These are phyloP conservation scores for Hemileia vastatrix DNA, from an alignment of 1,284 basidiomycete genomes.

Conservation along the genomic window DNA sequence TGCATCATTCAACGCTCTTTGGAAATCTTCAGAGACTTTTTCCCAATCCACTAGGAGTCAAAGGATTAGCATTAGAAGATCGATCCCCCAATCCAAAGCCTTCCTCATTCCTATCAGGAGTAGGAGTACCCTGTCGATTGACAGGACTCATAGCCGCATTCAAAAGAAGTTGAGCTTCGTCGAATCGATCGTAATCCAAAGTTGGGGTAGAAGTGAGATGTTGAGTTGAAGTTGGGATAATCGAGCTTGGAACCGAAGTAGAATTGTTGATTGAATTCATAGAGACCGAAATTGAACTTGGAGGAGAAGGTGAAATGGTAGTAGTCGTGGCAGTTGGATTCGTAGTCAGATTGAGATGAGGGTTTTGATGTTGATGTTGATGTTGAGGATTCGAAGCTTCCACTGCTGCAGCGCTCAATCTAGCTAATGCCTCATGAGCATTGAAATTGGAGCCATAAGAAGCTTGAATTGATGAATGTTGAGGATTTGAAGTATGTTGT, in stretches of 20 bases:
- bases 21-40: too few relatives aligned
- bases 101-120: not conserved
- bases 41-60: too few relatives aligned
- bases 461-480: not conserved
- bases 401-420: not conserved
- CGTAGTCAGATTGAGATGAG: not conserved
- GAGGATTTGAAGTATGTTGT: too few relatives aligned
- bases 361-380: not conserved
- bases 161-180: slow-evolving; percentile 29
- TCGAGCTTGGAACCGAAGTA: not conserved
- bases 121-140: not conserved
- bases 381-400: not conserved
- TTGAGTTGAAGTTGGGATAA: too few relatives aligned
- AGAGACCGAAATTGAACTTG: not conserved
- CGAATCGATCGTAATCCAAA: slow-evolving; percentile 24
- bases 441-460: not conserved
- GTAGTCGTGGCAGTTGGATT: too few relatives aligned
- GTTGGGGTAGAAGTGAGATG: not conserved
- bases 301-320: not conserved
- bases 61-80: too few relatives aligned
- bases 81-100: too few relatives aligned
- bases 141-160: slow-evolving; percentile 33
- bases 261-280: not conserved
- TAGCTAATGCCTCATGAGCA: not conserved
- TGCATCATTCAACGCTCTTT: too few relatives aligned